Conservation (phyloP, 345 rosid species). For the Abelmoschus esculentus region DNA sequence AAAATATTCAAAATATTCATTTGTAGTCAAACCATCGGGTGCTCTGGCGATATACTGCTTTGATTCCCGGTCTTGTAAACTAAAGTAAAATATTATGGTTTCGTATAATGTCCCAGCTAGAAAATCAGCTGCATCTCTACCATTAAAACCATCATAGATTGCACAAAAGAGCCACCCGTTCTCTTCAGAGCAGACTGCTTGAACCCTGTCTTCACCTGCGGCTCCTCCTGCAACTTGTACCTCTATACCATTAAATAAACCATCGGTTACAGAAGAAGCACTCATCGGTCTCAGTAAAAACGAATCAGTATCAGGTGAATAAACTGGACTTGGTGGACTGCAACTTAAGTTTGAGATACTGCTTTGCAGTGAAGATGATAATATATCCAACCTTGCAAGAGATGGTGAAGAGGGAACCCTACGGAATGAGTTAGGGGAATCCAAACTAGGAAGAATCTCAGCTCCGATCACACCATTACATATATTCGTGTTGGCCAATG, state of each 20-base stretch:
- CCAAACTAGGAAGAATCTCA: conserved; percentile 81
- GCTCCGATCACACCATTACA: conserved; percentile 82
- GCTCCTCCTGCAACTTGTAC: conserved; percentile 98
- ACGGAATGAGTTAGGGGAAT: conserved; percentile 80
- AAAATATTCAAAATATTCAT: conserved; percentile 21
- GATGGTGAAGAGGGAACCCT: conserved; percentile 69
- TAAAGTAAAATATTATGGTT: conserved; percentile 48
- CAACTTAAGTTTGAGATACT: conserved; percentile 72
- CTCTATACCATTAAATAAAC: conserved; percentile 63
- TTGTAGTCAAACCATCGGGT: conserved; percentile 15
- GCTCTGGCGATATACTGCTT: conserved; percentile 30
- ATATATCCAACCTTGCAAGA: conserved; percentile 69
- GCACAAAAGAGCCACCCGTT: conserved; percentile 89
- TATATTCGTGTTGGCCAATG: conserved; percentile 89
- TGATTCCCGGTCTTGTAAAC: conserved; percentile 48
- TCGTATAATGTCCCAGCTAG: conserved; percentile 89
- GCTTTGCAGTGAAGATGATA: conserved; percentile 85
- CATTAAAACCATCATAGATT: conserved; percentile 90
- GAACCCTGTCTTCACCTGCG: conserved; percentile 98
- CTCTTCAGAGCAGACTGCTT: conserved; percentile 97
- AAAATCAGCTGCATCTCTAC: conserved; percentile 99
- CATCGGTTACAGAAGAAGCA: conserved; percentile 60
- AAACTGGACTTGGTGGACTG: conserved; percentile 55
- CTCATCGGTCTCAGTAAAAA: conserved; percentile 44
- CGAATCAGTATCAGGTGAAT: conserved; percentile 59